Evolutionary conservation across 768 basidiomycete genomes (phyloP), one percentile per base, ranked within the genome.

Genomic region (Botryobasidium botryosum): DNA sequence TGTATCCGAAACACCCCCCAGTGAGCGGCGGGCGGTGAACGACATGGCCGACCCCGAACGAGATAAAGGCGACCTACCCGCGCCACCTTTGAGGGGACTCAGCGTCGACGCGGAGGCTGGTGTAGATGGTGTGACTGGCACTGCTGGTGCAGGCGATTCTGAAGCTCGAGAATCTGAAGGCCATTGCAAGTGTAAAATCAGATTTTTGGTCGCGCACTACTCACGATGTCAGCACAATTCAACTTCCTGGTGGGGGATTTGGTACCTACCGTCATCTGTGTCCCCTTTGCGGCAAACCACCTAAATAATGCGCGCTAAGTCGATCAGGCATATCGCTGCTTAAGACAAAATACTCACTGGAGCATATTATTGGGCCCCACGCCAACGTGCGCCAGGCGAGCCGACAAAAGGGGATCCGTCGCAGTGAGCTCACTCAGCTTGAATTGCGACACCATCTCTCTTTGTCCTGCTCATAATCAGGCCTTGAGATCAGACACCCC

Each of bases 401-500:
- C 61, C 49, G 69, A 76, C 52, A 83, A 55, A 20, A 72, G 63
- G 15, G 79, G 76, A 58, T 87, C 79, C 0, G 37, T 10, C 12
- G 12, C 10, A n/a, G 1, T 39, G 12, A 20, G 21, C 10, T 10
- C 83, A 2, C 77, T 74, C 35, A 92, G 66, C 58, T 79, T 87
- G 67, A 87, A 90, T 56, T 90, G 86, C 6, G 82, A 84, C 10
- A 91, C 71, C 88, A 92, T 91, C 60, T 90, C 85, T 49, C 85
- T 64, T 26, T 77, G 71, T 24, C 62, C 72, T 74, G 43, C 13
- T 21, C 44, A 26, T 15, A 25, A 36, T 25, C 26, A 13, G 48
- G 35, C 17, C 24, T 8, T 36, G 20, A 7, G 47, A 20, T n/a
- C 5, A 35, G 20, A n/a, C 5, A n/a, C 10, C 10, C 20, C 42